Conservation (phyloP, 192 early-diverging fungal species). For the Haplosporangium gracile region DNA sequence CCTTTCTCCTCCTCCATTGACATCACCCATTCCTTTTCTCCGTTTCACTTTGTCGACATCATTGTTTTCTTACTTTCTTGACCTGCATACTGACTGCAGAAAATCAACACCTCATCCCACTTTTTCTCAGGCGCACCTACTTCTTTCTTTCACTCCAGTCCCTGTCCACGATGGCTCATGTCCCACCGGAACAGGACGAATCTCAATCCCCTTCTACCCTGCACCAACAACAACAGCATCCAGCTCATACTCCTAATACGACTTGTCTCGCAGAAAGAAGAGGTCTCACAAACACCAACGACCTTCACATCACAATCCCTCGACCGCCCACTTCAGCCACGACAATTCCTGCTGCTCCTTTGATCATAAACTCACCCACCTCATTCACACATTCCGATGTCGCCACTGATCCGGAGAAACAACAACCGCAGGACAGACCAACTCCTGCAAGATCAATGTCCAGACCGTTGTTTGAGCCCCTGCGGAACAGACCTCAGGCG, state of each 20-base stretch:
- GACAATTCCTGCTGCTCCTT: not conserved
- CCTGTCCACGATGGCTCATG: not conserved
- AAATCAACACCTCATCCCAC: not conserved
- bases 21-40: not conserved
- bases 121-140: not conserved
- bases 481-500: not conserved
- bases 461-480: conserved; percentile 9
- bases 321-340: not conserved
- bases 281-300: not conserved
- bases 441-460: not conserved
- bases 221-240: not conserved
- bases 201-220: not conserved
- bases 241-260: too few species aligned
- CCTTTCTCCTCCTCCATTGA: not conserved
- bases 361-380: not conserved
- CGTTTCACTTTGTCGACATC: not conserved
- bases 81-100: not conserved
- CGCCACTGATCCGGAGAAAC: not conserved
- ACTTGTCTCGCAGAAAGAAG: not conserved
- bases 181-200: not conserved
- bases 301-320: conserved; percentile 5
- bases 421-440: not conserved
- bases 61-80: not conserved
- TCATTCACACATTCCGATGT: not conserved
- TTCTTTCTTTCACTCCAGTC: not conserved